Evolutionary conservation across 1,284 basidiomycete genomes (phyloP).

Genomic region (Irpex rosettiformis): DNA sequence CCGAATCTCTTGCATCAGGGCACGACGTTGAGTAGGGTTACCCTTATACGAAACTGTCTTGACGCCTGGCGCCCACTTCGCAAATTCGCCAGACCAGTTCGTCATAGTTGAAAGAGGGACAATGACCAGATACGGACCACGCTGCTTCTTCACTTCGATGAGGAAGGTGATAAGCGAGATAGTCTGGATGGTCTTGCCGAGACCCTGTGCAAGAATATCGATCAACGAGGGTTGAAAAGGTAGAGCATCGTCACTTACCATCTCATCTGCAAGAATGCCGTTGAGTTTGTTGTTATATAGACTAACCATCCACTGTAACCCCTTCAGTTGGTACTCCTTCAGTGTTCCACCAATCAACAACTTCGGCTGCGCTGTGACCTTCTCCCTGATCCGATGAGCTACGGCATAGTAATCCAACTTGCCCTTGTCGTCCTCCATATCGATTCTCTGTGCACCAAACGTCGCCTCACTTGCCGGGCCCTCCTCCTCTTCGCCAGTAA

Average conservation of each 20-base stretch:
- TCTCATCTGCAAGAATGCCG: conserved; percentile 97
- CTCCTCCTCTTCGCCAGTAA: conserved; percentile 49
- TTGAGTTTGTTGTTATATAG: conserved; percentile 98
- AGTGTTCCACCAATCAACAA: conserved; percentile 84
- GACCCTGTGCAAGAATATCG: conserved; percentile 63
- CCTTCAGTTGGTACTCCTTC: conserved; percentile 93
- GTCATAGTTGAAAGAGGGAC: conserved; percentile 98
- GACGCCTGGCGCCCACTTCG: conserved; percentile 93
- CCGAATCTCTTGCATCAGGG: conserved; percentile 72
- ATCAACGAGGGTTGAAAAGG: conserved; percentile 14
- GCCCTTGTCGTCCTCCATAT: conserved; percentile 66
- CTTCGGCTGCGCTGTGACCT: conserved; percentile 76
- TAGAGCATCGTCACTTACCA: conserved; percentile 53
- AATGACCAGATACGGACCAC: conserved; percentile 95
- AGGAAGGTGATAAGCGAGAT: conserved; percentile 96
- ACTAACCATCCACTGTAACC: conserved; percentile 97
- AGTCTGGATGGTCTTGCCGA: conserved; percentile 94
- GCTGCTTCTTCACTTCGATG: conserved; percentile 89
- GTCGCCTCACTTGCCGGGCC: conserved; percentile 84
- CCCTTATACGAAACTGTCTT: conserved; percentile 92
- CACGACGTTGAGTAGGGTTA: conserved; percentile 78
- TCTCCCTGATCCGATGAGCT: conserved; percentile 92
- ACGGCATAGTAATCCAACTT: conserved; percentile 98
- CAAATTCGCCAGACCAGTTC: conserved; percentile 97
- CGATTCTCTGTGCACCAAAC: conserved; percentile 78